These are phyloP conservation scores for Alisma plantagoaquatica DNA, from an alignment of 106 monocot genomes.

Conservation along the genomic window DNA sequence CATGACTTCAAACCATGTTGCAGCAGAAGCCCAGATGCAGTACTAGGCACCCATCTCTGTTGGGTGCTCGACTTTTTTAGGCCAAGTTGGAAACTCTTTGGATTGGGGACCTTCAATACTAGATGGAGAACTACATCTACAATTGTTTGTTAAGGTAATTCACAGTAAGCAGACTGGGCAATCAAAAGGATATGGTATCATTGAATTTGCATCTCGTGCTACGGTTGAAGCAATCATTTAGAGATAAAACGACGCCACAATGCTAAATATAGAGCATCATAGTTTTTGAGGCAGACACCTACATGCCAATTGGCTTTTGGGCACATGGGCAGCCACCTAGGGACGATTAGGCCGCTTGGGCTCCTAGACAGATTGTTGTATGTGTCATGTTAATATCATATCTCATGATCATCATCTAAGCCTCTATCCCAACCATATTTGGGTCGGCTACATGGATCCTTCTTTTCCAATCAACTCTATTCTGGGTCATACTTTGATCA, in stretches of 20 bases:
- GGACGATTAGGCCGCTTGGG: too few relatives aligned
- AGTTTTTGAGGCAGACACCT: too few relatives aligned
- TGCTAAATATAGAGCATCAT: too few relatives aligned
- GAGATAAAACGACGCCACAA: conserved; percentile 64
- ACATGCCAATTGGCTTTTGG: too few relatives aligned
- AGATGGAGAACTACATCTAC: conserved; percentile 80
- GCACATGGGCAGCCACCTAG: too few relatives aligned
- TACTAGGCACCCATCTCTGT: conserved; percentile 4
- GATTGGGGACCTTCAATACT: conserved; percentile 84
- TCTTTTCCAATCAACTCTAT: too few relatives aligned
- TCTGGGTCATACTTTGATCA: too few relatives aligned
- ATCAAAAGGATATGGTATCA: conserved; percentile 84
- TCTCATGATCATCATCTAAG: too few relatives aligned
- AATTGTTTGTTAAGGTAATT: conserved; percentile 78
- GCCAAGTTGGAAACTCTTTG: conserved; percentile 77
- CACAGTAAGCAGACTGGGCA: conserved; percentile 67
- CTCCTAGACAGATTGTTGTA: too few relatives aligned
- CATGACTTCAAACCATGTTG: not conserved
- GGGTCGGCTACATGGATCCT: too few relatives aligned
- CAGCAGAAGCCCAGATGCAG: conserved; percentile 17
- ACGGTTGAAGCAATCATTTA: conserved; percentile 67
- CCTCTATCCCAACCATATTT: too few relatives aligned
- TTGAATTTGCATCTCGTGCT: conserved; percentile 42
- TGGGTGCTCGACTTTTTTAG: conserved; percentile 13
- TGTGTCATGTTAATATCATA: too few relatives aligned